Evolutionary conservation across 176 grass and related monocot species (phyloP).

Genomic region (Avena insularis): DNA sequence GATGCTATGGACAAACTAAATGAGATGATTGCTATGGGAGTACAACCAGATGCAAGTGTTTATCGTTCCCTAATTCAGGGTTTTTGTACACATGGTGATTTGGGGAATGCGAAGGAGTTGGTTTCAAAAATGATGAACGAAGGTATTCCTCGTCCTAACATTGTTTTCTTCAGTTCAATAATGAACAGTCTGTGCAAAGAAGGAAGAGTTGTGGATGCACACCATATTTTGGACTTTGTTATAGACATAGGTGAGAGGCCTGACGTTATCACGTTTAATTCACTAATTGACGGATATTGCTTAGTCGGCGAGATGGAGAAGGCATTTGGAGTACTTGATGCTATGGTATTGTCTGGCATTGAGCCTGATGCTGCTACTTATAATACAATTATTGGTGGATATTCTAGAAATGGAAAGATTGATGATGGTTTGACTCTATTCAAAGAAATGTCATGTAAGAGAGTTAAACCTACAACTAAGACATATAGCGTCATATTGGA

Average conservation of each 20-base stretch:
- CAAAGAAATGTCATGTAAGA: not conserved
- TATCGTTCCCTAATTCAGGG: not conserved
- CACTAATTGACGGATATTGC: not conserved
- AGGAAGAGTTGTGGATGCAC: not conserved
- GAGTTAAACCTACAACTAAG: not conserved
- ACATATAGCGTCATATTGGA: not conserved
- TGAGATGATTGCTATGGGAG: not conserved
- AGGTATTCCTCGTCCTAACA: conserved; percentile 16
- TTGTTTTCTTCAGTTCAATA: conserved; percentile 4
- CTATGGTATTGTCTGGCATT: not conserved
- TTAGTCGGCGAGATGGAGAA: not conserved
- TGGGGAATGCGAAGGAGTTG: not conserved
- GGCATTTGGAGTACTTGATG: not conserved
- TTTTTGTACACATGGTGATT: conserved; percentile 6
- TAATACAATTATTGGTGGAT: not conserved
- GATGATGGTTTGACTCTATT: not conserved
- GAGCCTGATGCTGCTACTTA: not conserved
- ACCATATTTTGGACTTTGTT: not conserved
- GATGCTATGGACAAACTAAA: not conserved
- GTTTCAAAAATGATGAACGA: not conserved
- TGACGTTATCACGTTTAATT: not conserved
- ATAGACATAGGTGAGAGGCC: not conserved
- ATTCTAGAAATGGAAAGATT: conserved; percentile 10
- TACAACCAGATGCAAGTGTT: not conserved
- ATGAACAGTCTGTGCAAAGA: conserved; percentile 1